phyloP scores from a whole-genome alignment of 192 early-diverging fungal species.

The Cetraspora pellucida region DNA sequence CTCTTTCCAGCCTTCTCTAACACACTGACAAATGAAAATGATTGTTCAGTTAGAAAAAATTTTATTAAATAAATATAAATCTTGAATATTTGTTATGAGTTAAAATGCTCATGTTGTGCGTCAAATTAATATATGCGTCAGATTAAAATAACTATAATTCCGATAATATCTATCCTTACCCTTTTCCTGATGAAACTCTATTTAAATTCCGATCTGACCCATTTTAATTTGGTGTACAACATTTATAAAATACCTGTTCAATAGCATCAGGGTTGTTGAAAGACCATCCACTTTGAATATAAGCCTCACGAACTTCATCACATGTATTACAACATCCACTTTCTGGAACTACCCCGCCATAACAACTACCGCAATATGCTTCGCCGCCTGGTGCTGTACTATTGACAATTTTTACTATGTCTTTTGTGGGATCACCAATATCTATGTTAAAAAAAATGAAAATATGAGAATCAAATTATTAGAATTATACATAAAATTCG shows the following conservation, averaged over 20 bases:
- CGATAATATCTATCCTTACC: too few relatives aligned
- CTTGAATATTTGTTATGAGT: not conserved
- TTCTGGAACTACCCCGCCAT: constrained; percentile 69
- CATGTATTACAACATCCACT: constrained; percentile 94
- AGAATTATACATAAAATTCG: not conserved
- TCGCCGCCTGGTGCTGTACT: constrained; percentile 35
- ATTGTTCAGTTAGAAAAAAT: not conserved
- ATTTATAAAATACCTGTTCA: constrained; percentile 66
- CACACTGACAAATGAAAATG: constrained; percentile 56
- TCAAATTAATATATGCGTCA: too few relatives aligned
- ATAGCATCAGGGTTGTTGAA: constrained; percentile 73
- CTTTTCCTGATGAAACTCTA: too few relatives aligned
- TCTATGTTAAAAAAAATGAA: constrained; percentile 41
- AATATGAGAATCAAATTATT: not conserved
- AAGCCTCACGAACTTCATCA: constrained; percentile 86
- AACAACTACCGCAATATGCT: constrained; percentile 86
- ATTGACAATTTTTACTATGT: constrained; percentile 25
- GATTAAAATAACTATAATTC: too few relatives aligned
- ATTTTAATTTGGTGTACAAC: too few relatives aligned
- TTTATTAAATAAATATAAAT: too few relatives aligned
- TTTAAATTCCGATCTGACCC: too few relatives aligned
- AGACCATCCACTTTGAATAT: constrained; percentile 81
- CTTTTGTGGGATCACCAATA: constrained; percentile 54
- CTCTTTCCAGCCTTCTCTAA: constrained; percentile 79
- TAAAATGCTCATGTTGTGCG: too few relatives aligned